phyloP scores from a whole-genome alignment of 495 filamentous ascomycete genomes.

The Aspergillus hancockii region DNA sequence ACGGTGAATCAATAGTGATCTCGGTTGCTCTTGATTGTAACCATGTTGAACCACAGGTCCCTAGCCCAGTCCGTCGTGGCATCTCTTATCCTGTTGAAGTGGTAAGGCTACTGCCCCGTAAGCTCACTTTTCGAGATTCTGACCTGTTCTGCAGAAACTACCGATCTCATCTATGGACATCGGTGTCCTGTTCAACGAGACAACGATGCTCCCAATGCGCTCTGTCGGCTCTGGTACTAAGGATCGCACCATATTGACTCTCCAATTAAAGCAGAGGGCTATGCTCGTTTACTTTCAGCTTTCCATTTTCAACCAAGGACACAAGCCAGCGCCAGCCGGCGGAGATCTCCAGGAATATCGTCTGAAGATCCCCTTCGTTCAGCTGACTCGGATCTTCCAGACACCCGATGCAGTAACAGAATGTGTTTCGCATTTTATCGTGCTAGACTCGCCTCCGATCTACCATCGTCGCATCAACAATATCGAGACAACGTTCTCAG shows the following conservation, averaged over 20 bases:
- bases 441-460: slow-evolving; percentile 63
- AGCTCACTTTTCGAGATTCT: not conserved
- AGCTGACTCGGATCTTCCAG: slow-evolving; percentile 58
- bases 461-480: slow-evolving; percentile 59
- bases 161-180: slow-evolving; percentile 31
- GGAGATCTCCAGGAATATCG: slow-evolving; percentile 40
- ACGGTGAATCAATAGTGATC: slow-evolving; percentile 17
- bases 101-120: slow-evolving; percentile 22
- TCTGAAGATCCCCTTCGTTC: slow-evolving; percentile 64
- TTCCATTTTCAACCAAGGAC: slow-evolving; percentile 11
- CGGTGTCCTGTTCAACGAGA: slow-evolving; percentile 31
- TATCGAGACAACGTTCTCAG: slow-evolving; percentile 37
- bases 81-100: slow-evolving; percentile 31
- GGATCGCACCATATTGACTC: slow-evolving; percentile 16
- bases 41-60: slow-evolving; percentile 15
- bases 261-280: slow-evolving; percentile 31
- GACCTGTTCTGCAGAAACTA: slow-evolving; percentile 26
- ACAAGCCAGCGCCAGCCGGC: slow-evolving; percentile 9
- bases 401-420: slow-evolving; percentile 32
- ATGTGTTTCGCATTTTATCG: slow-evolving; percentile 53
- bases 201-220: slow-evolving; percentile 32
- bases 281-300: slow-evolving; percentile 34
- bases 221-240: slow-evolving; percentile 19
- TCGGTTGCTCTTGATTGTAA: slow-evolving; percentile 23
- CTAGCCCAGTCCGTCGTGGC: slow-evolving; percentile 30